Conservation (phyloP, 352 stramenopile genomes). For the Plasmopara muralis region DNA sequence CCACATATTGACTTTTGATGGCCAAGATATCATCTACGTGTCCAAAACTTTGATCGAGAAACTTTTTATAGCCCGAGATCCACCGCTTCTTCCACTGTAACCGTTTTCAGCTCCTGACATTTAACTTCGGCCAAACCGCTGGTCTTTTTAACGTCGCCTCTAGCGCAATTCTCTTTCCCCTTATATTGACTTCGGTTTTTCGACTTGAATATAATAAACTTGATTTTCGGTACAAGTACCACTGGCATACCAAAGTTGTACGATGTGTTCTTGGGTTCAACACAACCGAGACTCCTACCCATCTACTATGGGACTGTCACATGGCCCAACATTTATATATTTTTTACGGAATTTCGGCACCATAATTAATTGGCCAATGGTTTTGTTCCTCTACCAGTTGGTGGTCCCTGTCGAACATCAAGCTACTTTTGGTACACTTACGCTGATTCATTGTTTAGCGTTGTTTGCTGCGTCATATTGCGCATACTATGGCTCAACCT, state of each 20-base stretch:
- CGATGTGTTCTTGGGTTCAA: not conserved
- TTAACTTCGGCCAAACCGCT: too few relatives aligned
- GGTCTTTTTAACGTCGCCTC: too few relatives aligned
- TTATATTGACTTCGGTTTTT: too few relatives aligned
- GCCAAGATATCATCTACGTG: not conserved
- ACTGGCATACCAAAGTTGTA: not conserved
- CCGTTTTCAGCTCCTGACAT: too few relatives aligned
- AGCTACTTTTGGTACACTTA: not conserved
- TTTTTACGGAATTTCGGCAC: constrained; percentile 1
- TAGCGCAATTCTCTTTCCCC: not conserved
- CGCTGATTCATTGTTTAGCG: constrained; percentile 4
- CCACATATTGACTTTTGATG: not conserved
- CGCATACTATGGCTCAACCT: constrained; percentile 4
- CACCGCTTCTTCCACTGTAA: too few relatives aligned
- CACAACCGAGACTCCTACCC: not conserved
- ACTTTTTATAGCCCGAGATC: not conserved
- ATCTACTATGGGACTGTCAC: constrained; percentile 4
- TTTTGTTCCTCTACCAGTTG: not conserved
- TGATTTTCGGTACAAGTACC: constrained; percentile 9
- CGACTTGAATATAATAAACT: not conserved
- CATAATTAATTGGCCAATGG: not conserved
- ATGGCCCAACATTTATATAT: not conserved
- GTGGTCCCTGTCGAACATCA: not conserved
- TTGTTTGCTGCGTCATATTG: constrained; percentile 5
- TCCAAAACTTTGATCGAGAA: not conserved